Evolutionary conservation across 768 basidiomycete genomes (phyloP), one percentile per base, ranked within the genome.

Genomic region (Hortiboletus campestris): DNA sequence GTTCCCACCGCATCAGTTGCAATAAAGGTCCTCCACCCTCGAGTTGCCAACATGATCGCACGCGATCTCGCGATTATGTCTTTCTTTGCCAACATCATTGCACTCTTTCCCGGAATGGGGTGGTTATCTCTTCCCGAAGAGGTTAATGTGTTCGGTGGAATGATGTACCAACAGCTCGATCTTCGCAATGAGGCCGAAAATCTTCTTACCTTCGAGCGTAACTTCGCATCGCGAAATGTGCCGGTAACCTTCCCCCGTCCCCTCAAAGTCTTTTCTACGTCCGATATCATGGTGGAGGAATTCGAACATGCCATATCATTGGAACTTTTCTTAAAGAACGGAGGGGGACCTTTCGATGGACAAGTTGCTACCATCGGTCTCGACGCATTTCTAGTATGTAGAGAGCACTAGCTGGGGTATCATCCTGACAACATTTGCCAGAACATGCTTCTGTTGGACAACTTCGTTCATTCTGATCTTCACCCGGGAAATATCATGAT

Each of bases 381-480:
- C 22, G 94, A 98, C 71, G 94, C 95, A 2, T 99, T 98, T 73
- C 69, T 99, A 71, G 94, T 93, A 66, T 61, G 89, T 74, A 44
- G 48, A 35, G 42, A 17, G 49, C 40, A 14, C 39, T 49, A 31
- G 20, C 5, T 31, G 32, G 5, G 11, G 40, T 58, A 50, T 46
- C 56, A 35, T 41, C 49, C 38, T 53, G 8, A 59, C 35, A 19
- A 9, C 22, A 17, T 31, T 35, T 35, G 20, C 17, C 63, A 98
- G 93, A 94, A 98, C 74, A 99, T 99, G 97, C 84, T 99, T 19
- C 77, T 99, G 1, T 77, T 99, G 43, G 97, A 99, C 72, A 98
- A 99, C 72, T 99, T 97, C 72, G 94, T 96, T 11, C 97, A 98
- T 69, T 80, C 90, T 4, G 91, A 93, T 67, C 81, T 93, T 20